Conservation (phyloP, 768 basidiomycete genomes). For the Suillus bovinus region DNA sequence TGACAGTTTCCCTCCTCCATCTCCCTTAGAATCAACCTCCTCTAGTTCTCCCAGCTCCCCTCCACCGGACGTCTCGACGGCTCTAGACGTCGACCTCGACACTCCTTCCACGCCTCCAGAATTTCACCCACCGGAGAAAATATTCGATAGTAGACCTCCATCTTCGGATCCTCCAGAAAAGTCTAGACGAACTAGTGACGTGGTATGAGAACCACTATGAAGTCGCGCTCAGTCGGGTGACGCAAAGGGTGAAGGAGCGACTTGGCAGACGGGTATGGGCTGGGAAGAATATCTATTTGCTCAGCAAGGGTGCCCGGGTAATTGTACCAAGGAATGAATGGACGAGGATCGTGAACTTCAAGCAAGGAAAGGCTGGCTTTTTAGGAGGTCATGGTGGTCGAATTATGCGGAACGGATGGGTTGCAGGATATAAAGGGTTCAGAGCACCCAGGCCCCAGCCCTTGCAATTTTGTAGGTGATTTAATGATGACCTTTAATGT, state of each 20-base stretch:
- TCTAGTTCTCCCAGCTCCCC: conserved; percentile 12
- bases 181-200: conserved; percentile 48
- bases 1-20: conserved; percentile 18
- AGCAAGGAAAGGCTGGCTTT: conserved; percentile 6
- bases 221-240: conserved; percentile 48
- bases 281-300: conserved; percentile 56
- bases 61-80: conserved; percentile 20
- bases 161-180: conserved; percentile 53
- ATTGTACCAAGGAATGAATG: conserved; percentile 47
- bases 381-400: neutral
- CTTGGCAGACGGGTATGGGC: conserved; percentile 79
- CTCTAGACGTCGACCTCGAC: conserved; percentile 27
- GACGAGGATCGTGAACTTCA: conserved; percentile 52
- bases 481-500: neutral
- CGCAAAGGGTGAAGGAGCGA: conserved; percentile 69
- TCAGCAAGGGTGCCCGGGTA: conserved; percentile 29
- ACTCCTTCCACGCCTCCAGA: conserved; percentile 21
- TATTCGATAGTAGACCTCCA: conserved; percentile 58
- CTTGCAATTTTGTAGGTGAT: conserved; percentile 4
- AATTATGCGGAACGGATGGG: conserved; percentile 3
- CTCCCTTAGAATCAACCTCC: conserved; percentile 9
- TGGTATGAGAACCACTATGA: conserved; percentile 42
- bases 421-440: conserved; percentile 3
- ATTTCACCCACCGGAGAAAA: conserved; percentile 23
- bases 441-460: conserved; percentile 3